Conservation (phyloP, 768 basidiomycete genomes). For the Chalciporus sphaerocephalus region DNA sequence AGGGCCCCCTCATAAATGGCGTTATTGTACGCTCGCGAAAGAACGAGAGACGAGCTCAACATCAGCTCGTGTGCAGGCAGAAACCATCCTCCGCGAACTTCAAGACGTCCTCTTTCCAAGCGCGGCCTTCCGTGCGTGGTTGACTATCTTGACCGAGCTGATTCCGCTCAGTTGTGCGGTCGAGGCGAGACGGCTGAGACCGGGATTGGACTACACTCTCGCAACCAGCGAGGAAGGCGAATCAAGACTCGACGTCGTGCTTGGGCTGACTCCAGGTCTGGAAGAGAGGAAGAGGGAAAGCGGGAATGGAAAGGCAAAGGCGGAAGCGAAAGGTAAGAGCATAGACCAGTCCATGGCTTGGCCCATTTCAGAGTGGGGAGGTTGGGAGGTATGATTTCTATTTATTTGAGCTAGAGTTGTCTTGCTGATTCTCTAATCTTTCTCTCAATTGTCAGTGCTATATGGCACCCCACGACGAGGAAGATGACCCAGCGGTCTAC, state of each 20-base stretch:
- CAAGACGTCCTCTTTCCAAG: conserved; percentile 78
- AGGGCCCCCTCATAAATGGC: conserved; percentile 93
- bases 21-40: conserved; percentile 66
- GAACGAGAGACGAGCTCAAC: not conserved
- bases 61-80: conserved; percentile 15
- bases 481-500: conserved; percentile 94
- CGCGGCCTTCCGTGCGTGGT: conserved; percentile 87
- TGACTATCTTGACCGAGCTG: conserved; percentile 65
- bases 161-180: conserved; percentile 67
- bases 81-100: conserved; percentile 35
- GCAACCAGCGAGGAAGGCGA: conserved; percentile 84
- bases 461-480: conserved; percentile 90
- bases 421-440: not conserved
- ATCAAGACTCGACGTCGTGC: conserved; percentile 77
- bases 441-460: conserved; percentile 58
- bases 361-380: conserved; percentile 79
- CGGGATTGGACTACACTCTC: conserved; percentile 92
- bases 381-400: conserved; percentile 73
- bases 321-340: conserved; percentile 27
- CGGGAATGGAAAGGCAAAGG: conserved; percentile 26
- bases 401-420: not conserved
- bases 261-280: conserved; percentile 77
- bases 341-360: conserved; percentile 44
- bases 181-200: conserved; percentile 86
- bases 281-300: conserved; percentile 15